Evolutionary conservation across 2,329 filamentous ascomycete species (phyloP), one percentile per base, ranked within the genome.

Genomic region (Fusarium drepaniforme): DNA sequence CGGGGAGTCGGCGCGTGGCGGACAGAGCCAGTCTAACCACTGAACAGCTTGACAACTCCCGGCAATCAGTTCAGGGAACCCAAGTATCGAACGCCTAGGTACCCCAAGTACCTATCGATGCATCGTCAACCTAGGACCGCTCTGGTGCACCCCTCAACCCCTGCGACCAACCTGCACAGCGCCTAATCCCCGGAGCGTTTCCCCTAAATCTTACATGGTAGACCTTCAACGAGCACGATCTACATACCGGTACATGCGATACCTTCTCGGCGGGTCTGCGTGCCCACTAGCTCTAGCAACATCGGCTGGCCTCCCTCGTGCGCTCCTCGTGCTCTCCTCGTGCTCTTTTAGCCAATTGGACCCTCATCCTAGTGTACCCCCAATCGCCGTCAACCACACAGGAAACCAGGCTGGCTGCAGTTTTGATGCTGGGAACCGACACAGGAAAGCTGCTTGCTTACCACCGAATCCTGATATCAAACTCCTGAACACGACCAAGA

Each of bases 1-100:
- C 71, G 72, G 72, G 67, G 59, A 72, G 53, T 62, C 68, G 72
- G 64, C 68, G 72, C 53, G 68, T 74, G 72, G 71, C 71, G 68
- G 64, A 62, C 57, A 35, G 46, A 51, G 37, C 64, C 68, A 66
- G 73, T 63, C 72, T 70, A 72, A 44, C 72, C 66, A 69, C 44
- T 65, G 35, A 64, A 53, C 46, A 72, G 64, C 65, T 66, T 61
- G 70, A 72, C 70, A 72, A 67, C 57, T 46, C 42, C 56, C 64
- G 49, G 33, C 60, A 49, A 62, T 62, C 59, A 63, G 46, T 51
- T 30, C 60, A 25, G 35, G 30, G 44, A 63, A 30, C 42, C 33
- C 12, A 38, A 59, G 42, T 25, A 59, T 60, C 23, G 44, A 46
- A 30, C 61, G 25, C 25, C 44, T 37, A 66, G 18, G 30, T 66